A percentile compares a stretch with the other conserved stretches of the same genome.
Conservation (phyloP, 2,329 filamentous ascomycete genomes). For the Ascochyta pisi region DNA sequence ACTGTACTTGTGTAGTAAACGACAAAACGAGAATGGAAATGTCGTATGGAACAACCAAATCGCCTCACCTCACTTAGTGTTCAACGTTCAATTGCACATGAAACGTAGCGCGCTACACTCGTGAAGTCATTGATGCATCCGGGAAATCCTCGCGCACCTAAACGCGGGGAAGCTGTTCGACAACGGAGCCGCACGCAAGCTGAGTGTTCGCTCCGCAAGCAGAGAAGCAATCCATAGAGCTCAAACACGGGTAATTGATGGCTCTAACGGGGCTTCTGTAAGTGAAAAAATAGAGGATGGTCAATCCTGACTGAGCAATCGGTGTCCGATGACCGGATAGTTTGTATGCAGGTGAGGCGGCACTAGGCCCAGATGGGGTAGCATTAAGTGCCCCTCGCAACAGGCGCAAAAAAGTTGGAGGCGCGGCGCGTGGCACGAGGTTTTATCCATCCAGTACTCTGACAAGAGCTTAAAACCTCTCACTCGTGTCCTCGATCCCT, state of each 20-base stretch:
- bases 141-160: constrained; percentile 13
- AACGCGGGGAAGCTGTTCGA: constrained; percentile 10
- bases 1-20: constrained; percentile 39
- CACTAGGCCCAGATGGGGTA: constrained; percentile 30
- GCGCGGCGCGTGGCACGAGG: constrained; percentile 19
- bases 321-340: constrained; percentile 37
- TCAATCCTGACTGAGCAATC: constrained; percentile 10
- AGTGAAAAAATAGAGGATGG: neutral
- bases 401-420: constrained; percentile 34
- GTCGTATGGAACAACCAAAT: constrained; percentile 14
- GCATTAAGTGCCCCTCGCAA: constrained; percentile 25
- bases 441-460: constrained; percentile 21
- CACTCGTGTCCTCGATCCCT: constrained; percentile 6
- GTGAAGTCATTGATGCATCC: constrained; percentile 18
- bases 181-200: constrained; percentile 9
- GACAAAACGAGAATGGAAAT: constrained; percentile 30
- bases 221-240: constrained; percentile 6
- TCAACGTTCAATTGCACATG: neutral
- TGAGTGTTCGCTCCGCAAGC: constrained; percentile 4
- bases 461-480: constrained; percentile 23
- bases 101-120: neutral
- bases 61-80: neutral
- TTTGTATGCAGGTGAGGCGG: constrained; percentile 15
- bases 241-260: neutral
- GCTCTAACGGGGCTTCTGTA: neutral